These are phyloP conservation scores for Colletotrichum karsti DNA, from an alignment of 2,329 filamentous ascomycete genomes.

Conservation along the genomic window DNA sequence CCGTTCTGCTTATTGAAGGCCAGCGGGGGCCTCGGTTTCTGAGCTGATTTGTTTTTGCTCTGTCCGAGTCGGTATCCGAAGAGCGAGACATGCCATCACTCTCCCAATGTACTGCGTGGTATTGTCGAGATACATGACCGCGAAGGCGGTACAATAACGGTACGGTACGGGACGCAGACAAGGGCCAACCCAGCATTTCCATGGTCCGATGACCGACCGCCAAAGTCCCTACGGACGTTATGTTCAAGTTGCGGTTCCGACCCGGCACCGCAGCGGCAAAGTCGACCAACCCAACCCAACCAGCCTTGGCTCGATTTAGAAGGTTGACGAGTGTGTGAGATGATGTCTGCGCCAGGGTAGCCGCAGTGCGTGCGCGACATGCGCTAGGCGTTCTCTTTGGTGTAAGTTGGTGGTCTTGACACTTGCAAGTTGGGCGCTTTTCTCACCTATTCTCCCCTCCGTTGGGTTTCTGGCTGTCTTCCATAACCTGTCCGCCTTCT, in stretches of 20 bases:
- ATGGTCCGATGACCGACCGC: neutral
- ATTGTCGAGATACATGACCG: neutral
- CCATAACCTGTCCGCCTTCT: neutral
- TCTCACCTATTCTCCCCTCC: neutral
- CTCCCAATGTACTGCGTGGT: neutral
- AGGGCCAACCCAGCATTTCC: neutral
- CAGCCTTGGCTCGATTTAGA: constrained; percentile 17
- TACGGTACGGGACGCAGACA: neutral
- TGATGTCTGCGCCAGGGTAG: constrained; percentile 19
- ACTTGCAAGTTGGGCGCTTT: constrained; percentile 7
- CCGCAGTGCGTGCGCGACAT: constrained; percentile 25
- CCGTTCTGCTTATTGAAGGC: neutral
- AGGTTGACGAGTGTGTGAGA: constrained; percentile 25
- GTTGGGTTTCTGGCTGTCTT: neutral
- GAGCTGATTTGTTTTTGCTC: neutral
- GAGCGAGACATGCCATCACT: neutral
- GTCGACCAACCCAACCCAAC: neutral
- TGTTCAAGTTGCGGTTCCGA: neutral
- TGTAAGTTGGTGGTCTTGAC: neutral
- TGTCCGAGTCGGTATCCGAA: constrained; percentile 2
- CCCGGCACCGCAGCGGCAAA: constrained; percentile 19
- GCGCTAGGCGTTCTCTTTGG: constrained; percentile 24
- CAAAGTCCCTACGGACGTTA: neutral
- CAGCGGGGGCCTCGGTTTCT: neutral
- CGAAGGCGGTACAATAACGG: neutral